Conservation (phyloP, 768 basidiomycete genomes). For the Cystobasidium ongulense region DNA sequence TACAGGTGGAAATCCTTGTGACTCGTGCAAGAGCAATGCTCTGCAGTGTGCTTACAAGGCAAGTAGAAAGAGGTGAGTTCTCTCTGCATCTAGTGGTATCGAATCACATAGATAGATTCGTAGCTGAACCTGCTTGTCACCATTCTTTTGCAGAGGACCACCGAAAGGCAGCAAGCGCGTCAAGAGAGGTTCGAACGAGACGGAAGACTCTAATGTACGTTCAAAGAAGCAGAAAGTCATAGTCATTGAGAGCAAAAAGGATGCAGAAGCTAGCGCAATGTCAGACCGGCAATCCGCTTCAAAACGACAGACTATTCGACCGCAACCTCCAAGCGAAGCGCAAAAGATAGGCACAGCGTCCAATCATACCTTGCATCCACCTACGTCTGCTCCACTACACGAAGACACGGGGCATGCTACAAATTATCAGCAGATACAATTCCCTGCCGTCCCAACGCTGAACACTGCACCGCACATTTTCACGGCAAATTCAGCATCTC, state of each 20-base stretch:
- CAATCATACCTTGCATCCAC: background rate
- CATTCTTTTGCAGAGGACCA: slow-evolving; percentile 11
- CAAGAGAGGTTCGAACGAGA: background rate
- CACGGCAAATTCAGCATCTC: background rate
- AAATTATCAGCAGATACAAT: background rate
- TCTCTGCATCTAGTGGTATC: background rate
- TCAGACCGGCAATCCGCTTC: background rate
- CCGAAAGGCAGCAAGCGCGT: slow-evolving; percentile 25
- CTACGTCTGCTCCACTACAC: background rate
- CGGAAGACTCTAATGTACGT: background rate
- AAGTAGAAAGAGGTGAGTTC: slow-evolving; percentile 14
- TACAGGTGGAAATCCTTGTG: slow-evolving; percentile 9
- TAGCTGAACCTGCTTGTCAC: background rate
- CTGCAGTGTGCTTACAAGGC: slow-evolving; percentile 10
- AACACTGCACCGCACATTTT: background rate
- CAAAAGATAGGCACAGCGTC: background rate
- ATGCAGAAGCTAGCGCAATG: background rate
- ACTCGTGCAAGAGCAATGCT: background rate
- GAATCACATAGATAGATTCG: background rate
- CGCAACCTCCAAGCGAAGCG: background rate
- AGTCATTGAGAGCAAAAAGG: background rate
- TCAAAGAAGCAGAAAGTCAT: background rate
- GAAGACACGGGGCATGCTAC: background rate
- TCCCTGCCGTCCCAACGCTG: background rate
- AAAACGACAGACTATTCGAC: background rate